A percentile compares a stretch with the other conserved stretches of the same genome.
Conservation (phyloP, 192 early-diverging fungal species). For the Entomortierella beljakovae region DNA sequence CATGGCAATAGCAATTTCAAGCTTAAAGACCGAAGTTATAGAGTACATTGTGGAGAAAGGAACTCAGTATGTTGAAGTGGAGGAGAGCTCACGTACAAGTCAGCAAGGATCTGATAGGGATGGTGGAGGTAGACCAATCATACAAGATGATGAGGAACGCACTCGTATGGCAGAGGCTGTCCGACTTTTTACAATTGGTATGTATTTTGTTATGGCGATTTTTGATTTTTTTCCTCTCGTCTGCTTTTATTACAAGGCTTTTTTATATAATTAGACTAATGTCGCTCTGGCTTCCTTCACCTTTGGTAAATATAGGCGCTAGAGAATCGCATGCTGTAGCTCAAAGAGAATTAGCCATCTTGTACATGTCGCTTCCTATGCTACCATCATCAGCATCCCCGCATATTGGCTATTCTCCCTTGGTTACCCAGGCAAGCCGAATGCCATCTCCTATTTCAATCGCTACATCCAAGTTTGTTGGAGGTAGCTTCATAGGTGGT, state of each 20-base stretch:
- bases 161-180: constrained; percentile 51
- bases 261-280: neutral
- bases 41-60: constrained; percentile 53
- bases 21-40: constrained; percentile 50
- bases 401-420: constrained; percentile 22
- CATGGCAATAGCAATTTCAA: constrained; percentile 52
- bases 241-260: too few species aligned
- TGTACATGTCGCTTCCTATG: constrained; percentile 54
- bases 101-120: constrained; percentile 12
- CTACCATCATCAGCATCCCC: constrained; percentile 51
- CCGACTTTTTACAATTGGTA: constrained; percentile 57
- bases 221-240: too few species aligned
- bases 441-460: constrained; percentile 24
- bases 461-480: constrained; percentile 6
- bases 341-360: constrained; percentile 53
- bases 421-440: constrained; percentile 13
- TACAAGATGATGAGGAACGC: constrained; percentile 39
- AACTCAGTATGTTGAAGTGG: constrained; percentile 36
- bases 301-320: constrained; percentile 21
- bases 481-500: neutral
- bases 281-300: neutral
- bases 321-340: constrained; percentile 55
- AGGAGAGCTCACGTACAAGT: constrained; percentile 8
- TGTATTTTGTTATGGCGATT: constrained; percentile 8
- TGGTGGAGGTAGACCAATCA: constrained; percentile 17